phyloP scores from a whole-genome alignment of 2,329 filamentous ascomycete species.

The Cytospora paraplurivora region DNA sequence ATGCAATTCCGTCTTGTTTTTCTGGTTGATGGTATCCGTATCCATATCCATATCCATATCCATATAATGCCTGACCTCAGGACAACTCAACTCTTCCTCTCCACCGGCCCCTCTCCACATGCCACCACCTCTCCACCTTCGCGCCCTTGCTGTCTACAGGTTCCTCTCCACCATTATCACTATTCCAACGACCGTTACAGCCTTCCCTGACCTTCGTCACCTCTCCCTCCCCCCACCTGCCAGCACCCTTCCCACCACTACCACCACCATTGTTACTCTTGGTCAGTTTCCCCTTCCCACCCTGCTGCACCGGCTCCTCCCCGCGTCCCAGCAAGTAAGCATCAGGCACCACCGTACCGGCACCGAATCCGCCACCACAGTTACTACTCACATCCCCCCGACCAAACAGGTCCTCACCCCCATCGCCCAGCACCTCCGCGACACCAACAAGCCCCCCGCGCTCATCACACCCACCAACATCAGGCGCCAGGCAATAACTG shows the following conservation, averaged over 20 bases:
- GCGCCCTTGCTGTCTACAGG: constrained; percentile 39
- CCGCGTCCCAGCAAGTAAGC: constrained; percentile 29
- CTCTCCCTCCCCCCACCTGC: constrained; percentile 5
- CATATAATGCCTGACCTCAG: constrained; percentile 23
- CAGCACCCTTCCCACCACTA: constrained; percentile 25
- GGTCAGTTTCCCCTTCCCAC: constrained; percentile 12
- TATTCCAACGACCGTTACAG: constrained; percentile 42
- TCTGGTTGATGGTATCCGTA: constrained; percentile 5
- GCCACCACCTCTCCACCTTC: constrained; percentile 36
- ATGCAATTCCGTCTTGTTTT: too few species aligned
- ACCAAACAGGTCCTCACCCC: constrained; percentile 46
- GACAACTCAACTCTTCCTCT: constrained; percentile 33
- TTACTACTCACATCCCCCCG: constrained; percentile 18
- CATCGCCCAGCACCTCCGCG: constrained; percentile 50
- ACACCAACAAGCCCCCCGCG: constrained; percentile 58
- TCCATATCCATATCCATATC: background rate
- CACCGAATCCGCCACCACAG: constrained; percentile 23
- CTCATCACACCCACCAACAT: constrained; percentile 57
- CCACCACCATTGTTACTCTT: constrained; percentile 22
- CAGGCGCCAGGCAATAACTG: constrained; percentile 61
- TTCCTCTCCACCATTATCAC: constrained; percentile 24
- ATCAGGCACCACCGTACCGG: constrained; percentile 30
- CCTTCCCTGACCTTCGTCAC: constrained; percentile 29
- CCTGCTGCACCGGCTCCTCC: constrained; percentile 31
- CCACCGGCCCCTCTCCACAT: constrained; percentile 41